Conservation (phyloP, 805 yeast species). For the Saccharomycodes ludwigii region DNA sequence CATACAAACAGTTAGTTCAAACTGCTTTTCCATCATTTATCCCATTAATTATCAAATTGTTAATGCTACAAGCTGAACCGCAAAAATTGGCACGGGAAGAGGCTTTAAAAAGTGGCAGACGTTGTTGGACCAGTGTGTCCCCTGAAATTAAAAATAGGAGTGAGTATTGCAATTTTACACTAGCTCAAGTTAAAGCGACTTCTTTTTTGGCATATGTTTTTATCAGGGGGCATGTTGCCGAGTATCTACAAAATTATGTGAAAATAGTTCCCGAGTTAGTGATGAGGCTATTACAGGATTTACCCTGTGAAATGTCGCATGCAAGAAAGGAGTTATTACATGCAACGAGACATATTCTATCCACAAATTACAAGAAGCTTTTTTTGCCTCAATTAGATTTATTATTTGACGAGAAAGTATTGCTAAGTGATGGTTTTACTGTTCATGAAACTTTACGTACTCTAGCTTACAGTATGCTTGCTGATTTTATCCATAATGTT, state of each 20-base stretch:
- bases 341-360: conserved; percentile 87
- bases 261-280: conserved; percentile 75
- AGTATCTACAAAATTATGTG: conserved; percentile 42
- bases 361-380: conserved; percentile 72
- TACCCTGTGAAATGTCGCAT: conserved; percentile 85
- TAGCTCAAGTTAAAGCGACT: conserved; percentile 93
- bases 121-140: conserved; percentile 60
- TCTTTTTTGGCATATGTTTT: conserved; percentile 88
- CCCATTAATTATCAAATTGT: conserved; percentile 67
- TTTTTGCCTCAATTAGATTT: conserved; percentile 80
- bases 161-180: conserved; percentile 76
- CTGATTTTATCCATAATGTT: conserved; percentile 89
- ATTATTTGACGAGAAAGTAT: conserved; percentile 72
- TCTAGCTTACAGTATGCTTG: conserved; percentile 86
- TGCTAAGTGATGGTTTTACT: conserved; percentile 88
- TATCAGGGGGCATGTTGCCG: conserved; percentile 69
- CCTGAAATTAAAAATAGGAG: conserved; percentile 64
- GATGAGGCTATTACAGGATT: conserved; percentile 77
- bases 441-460: conserved; percentile 85
- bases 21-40: conserved; percentile 63
- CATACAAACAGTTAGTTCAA: conserved; percentile 66
- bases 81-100: conserved; percentile 59
- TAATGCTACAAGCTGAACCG: conserved; percentile 69
- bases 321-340: conserved; percentile 89
- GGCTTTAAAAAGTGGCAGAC: conserved; percentile 39